Percentiles rank a stretch among this genome's conserved stretches.
Evolutionary conservation across 73 alveolate genomes (phyloP).

Genomic region (Uronychia binucleata): DNA sequence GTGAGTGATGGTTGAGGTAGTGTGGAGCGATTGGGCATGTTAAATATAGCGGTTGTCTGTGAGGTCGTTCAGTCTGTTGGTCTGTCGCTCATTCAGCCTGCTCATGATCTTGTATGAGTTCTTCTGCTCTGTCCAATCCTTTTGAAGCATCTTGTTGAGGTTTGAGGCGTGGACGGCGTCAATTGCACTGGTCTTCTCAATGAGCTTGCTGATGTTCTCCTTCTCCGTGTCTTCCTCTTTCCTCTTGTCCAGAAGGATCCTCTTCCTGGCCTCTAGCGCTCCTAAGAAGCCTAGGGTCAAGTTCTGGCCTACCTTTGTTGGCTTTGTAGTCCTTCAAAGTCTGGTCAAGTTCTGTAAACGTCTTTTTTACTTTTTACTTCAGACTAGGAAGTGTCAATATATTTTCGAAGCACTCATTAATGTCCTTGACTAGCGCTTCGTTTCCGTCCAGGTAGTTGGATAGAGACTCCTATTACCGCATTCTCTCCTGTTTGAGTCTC

Average conservation of each 20-base stretch:
- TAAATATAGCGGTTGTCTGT: neutral
- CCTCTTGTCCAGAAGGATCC: neutral
- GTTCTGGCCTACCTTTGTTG: neutral
- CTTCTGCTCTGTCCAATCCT: neutral
- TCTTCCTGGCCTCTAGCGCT: neutral
- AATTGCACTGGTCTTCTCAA: neutral
- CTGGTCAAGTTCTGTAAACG: neutral
- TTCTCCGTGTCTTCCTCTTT: neutral
- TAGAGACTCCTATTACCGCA: neutral
- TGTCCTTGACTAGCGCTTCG: neutral
- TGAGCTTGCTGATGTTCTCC: neutral
- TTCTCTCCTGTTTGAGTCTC: neutral
- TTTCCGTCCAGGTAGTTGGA: neutral
- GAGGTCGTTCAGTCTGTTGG: neutral
- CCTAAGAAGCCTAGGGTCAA: neutral
- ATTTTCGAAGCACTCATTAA: neutral
- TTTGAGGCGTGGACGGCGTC: neutral
- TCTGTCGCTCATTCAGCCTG: neutral
- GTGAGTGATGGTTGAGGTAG: too few species aligned
- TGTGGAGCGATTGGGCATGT: too few species aligned
- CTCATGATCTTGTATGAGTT: neutral
- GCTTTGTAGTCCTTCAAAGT: neutral
- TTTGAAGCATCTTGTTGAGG: neutral
- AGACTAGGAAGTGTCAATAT: neutral
- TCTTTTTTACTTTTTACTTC: neutral